A percentile compares a stretch with the other conserved stretches of the same genome.
Evolutionary conservation across 371 early-diverging fungal genomes (phyloP).

Genomic region (Mortierella sp.): DNA sequence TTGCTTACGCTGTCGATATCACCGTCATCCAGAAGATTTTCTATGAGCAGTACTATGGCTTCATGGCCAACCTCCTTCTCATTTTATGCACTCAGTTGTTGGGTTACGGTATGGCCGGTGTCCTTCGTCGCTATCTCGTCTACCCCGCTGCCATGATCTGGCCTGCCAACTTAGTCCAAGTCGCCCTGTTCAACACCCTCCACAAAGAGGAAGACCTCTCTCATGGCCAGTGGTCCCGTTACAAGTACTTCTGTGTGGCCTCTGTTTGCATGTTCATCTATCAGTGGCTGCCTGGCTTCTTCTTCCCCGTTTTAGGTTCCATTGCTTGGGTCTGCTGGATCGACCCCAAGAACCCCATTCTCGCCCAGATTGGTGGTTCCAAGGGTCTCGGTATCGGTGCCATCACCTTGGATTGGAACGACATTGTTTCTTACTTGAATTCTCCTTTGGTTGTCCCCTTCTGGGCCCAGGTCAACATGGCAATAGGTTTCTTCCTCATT

Average conservation of each 20-base stretch:
- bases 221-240: constrained; percentile 52
- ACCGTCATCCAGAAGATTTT: constrained; percentile 71
- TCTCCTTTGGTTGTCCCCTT: constrained; percentile 67
- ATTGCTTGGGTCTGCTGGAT: constrained; percentile 83
- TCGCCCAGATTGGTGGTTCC: constrained; percentile 68
- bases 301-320: constrained; percentile 76
- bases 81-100: constrained; percentile 76
- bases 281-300: constrained; percentile 63
- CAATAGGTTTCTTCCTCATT: constrained; percentile 68
- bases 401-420: constrained; percentile 82
- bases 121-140: constrained; percentile 70
- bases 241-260: constrained; percentile 31
- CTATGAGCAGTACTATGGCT: constrained; percentile 70
- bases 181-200: background rate
- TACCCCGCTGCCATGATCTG: background rate
- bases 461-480: constrained; percentile 75
- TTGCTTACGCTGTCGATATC: constrained; percentile 81
- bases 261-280: constrained; percentile 57
- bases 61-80: constrained; percentile 68
- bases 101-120: constrained; percentile 88
- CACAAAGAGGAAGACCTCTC: constrained; percentile 10
- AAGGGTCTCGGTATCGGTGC: constrained; percentile 75
- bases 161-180: background rate
- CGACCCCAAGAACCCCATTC: constrained; percentile 64
- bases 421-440: constrained; percentile 67